Evolutionary conservation across 768 basidiomycete genomes (phyloP).

Genomic region (Russula sp.): DNA sequence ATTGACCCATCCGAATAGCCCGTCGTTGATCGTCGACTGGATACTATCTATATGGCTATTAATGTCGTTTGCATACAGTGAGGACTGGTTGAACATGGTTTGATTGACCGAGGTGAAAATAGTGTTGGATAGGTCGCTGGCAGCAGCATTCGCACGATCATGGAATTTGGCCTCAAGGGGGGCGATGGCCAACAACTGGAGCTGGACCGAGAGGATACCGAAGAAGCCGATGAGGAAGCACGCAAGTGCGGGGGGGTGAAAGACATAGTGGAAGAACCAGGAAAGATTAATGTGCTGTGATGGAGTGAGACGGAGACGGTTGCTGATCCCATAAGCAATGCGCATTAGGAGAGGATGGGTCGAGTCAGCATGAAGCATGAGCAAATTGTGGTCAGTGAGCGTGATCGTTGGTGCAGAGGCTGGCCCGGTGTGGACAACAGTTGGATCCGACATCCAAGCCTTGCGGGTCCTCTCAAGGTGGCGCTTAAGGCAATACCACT

Average conservation of each 20-base stretch:
- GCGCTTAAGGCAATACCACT: slow-evolving; percentile 65
- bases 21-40: slow-evolving; percentile 76
- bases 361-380: slow-evolving; percentile 63
- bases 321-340: slow-evolving; percentile 49
- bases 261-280: slow-evolving; percentile 90
- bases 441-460: slow-evolving; percentile 73
- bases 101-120: slow-evolving; percentile 75
- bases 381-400: slow-evolving; percentile 69
- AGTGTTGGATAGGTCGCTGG: slow-evolving; percentile 58
- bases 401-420: slow-evolving; percentile 44
- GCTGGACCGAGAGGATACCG: slow-evolving; percentile 77
- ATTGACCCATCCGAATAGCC: slow-evolving; percentile 94
- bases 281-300: slow-evolving; percentile 62
- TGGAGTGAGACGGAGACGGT: slow-evolving; percentile 48
- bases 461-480: slow-evolving; percentile 67
- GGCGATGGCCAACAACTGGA: slow-evolving; percentile 75
- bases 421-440: slow-evolving; percentile 41
- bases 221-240: slow-evolving; percentile 92
- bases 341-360: slow-evolving; percentile 70
- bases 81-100: slow-evolving; percentile 78
- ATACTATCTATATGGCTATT: slow-evolving; percentile 65
- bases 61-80: slow-evolving; percentile 67
- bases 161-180: slow-evolving; percentile 67
- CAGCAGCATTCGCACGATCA: slow-evolving; percentile 53
- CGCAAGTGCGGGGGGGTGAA: slow-evolving; percentile 84